Evolutionary conservation across 305 asterid species (phyloP).

Genomic region (Solanum hybrid): DNA sequence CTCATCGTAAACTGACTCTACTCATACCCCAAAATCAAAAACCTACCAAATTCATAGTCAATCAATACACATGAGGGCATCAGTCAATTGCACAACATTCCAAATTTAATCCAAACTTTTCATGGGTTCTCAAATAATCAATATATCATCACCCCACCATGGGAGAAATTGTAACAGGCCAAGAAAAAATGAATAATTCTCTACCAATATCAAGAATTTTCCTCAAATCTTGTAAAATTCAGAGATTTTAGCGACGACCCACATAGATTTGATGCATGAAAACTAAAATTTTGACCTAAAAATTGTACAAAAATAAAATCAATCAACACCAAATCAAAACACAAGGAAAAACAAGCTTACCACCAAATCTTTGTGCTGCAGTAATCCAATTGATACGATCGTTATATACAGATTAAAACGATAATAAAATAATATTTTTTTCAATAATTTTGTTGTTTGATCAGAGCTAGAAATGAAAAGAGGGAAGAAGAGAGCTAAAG

Average conservation of each 20-base stretch:
- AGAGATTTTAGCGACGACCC: constrained; percentile 14
- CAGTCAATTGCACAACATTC: background rate
- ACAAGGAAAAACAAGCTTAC: constrained; percentile 34
- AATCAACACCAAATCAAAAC: background rate
- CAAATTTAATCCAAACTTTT: background rate
- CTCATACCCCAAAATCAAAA: constrained; percentile 18
- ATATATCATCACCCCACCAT: background rate
- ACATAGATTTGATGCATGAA: constrained; percentile 16
- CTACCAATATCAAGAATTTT: background rate
- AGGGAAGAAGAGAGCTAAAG: constrained; percentile 17
- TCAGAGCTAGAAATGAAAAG: background rate
- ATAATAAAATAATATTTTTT: background rate
- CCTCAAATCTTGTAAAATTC: background rate
- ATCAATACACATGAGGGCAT: background rate
- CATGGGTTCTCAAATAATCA: background rate
- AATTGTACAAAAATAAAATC: background rate
- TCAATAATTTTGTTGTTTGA: background rate
- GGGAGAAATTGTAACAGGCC: background rate
- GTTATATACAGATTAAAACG: background rate
- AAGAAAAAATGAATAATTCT: background rate
- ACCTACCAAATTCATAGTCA: constrained; percentile 16
- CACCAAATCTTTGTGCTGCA: constrained; percentile 40
- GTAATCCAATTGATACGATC: constrained; percentile 4
- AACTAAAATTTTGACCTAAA: background rate
- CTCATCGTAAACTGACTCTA: constrained; percentile 23